phyloP scores from a whole-genome alignment of 306 rosid species.

The Cucumis melo region DNA sequence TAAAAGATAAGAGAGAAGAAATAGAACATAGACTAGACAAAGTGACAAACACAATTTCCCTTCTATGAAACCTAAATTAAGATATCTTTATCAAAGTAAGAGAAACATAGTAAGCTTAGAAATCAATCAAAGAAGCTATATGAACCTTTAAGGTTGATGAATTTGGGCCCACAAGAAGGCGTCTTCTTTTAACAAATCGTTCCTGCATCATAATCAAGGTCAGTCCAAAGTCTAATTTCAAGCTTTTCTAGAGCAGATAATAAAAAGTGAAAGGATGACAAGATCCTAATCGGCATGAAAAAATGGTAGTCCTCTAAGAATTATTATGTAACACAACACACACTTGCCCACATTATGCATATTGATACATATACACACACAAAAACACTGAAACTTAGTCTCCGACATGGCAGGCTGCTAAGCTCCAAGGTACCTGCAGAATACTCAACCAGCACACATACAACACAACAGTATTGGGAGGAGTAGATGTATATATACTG shows the following conservation, averaged over 20 bases:
- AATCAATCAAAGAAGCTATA: background rate
- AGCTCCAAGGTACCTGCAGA: too few relatives aligned
- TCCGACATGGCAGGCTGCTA: background rate
- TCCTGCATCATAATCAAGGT: slow-evolving; percentile 39
- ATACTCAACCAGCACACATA: too few relatives aligned
- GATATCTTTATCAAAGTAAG: background rate
- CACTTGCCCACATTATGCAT: background rate
- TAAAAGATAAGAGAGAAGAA: background rate
- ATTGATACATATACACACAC: background rate
- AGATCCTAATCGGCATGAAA: background rate
- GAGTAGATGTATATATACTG: too few relatives aligned
- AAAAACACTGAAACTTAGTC: background rate
- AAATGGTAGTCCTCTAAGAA: background rate
- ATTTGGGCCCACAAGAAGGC: slow-evolving; percentile 75
- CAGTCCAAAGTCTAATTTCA: background rate
- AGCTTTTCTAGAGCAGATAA: background rate
- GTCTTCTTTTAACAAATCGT: slow-evolving; percentile 67
- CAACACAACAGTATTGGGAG: too few relatives aligned
- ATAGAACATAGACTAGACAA: background rate
- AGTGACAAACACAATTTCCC: background rate
- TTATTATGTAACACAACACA: background rate
- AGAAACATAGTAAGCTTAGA: background rate
- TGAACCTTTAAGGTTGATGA: slow-evolving; percentile 75
- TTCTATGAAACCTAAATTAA: background rate
- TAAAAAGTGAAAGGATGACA: background rate